Percentiles rank a stretch among this genome's conserved stretches.
These are phyloP conservation scores for Aureobasidium lini DNA, from an alignment of 2,329 filamentous ascomycete species.

Conservation along the genomic window DNA sequence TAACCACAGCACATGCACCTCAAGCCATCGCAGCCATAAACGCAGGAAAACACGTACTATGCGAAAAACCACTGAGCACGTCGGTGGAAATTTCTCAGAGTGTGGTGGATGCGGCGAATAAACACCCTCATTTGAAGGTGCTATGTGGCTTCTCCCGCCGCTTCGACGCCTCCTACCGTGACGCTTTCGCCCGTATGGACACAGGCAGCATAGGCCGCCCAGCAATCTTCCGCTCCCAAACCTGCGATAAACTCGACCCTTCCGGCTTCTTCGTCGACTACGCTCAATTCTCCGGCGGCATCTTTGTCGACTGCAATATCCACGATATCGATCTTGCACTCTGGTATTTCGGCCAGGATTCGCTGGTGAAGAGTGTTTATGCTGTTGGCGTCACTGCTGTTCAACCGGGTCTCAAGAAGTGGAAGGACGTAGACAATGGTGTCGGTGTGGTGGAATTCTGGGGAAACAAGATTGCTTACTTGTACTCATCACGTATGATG, in stretches of 20 bases:
- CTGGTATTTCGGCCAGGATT: slow-evolving; percentile 55
- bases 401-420: slow-evolving; percentile 49
- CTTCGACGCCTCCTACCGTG: slow-evolving; percentile 59
- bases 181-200: slow-evolving; percentile 48
- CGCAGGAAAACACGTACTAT: slow-evolving; percentile 48
- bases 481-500: slow-evolving; percentile 60
- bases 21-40: slow-evolving; percentile 52
- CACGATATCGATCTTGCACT: slow-evolving; percentile 62
- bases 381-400: slow-evolving; percentile 53
- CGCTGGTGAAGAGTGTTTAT: slow-evolving; percentile 47
- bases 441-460: slow-evolving; percentile 60
- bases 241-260: slow-evolving; percentile 59
- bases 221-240: slow-evolving; percentile 56
- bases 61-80: slow-evolving; percentile 54
- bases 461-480: slow-evolving; percentile 55
- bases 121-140: slow-evolving; percentile 54
- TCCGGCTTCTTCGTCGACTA: slow-evolving; percentile 62
- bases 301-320: slow-evolving; percentile 64
- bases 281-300: slow-evolving; percentile 57
- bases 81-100: slow-evolving; percentile 52
- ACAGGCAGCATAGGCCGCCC: slow-evolving; percentile 52
- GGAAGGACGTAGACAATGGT: slow-evolving; percentile 56
- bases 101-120: slow-evolving; percentile 50
- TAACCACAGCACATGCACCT: slow-evolving; percentile 49
- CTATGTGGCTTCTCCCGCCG: slow-evolving; percentile 60